These are phyloP conservation scores for Phoenix roebelenii DNA, from an alignment of 176 grass and related monocot species.

Conservation along the genomic window DNA sequence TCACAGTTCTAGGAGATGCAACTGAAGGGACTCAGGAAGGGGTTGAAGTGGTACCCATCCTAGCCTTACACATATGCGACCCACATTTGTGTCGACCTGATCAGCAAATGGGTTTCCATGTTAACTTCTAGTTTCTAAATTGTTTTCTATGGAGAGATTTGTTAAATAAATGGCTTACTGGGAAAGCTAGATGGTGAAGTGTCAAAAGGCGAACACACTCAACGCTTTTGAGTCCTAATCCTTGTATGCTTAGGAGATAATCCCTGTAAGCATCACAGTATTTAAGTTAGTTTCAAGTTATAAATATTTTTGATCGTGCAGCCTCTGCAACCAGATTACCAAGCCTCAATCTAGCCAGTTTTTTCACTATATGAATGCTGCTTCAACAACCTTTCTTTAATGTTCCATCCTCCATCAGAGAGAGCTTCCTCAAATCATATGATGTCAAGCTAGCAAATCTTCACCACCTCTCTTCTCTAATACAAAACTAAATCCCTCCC, in stretches of 20 bases:
- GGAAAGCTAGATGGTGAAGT: conserved; percentile 87
- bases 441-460: too few relatives aligned
- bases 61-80: conserved; percentile 83
- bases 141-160: background rate
- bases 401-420: too few relatives aligned
- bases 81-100: conserved; percentile 97
- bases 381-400: too few relatives aligned
- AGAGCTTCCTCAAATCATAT: too few relatives aligned
- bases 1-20: conserved; percentile 74
- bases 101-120: conserved; percentile 5
- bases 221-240: conserved; percentile 96
- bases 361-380: too few relatives aligned
- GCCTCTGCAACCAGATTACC: too few relatives aligned
- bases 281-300: background rate
- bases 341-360: too few relatives aligned
- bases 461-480: too few relatives aligned
- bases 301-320: too few relatives aligned
- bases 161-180: conserved; percentile 45
- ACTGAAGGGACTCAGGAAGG: conserved; percentile 79
- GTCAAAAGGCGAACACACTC: conserved; percentile 93
- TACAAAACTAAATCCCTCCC: too few relatives aligned
- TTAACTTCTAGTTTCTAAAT: conserved; percentile 1
- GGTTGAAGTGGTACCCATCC: conserved; percentile 97
- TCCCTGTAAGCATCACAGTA: conserved; percentile 49
- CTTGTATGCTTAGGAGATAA: conserved; percentile 78